Evolutionary conservation across 768 basidiomycete species (phyloP), one percentile per base, ranked within the genome.

Genomic region (Cyclocybe cylindracea): DNA sequence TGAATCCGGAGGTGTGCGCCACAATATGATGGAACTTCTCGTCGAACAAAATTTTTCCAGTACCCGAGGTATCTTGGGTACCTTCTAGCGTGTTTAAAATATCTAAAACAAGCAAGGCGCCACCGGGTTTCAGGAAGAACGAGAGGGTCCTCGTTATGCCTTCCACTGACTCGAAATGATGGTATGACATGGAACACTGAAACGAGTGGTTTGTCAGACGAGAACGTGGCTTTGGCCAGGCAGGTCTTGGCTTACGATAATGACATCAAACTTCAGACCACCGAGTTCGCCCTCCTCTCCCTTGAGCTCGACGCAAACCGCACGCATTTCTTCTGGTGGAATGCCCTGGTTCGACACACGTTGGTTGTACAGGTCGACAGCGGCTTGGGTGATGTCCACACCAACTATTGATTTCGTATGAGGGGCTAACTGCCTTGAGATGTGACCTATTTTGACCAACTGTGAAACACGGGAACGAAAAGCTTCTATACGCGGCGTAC

Each of bases 351-450:
- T 79, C 14, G 52, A 52, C 10, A 82, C 82, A 16, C 74, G 71
- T 46, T 67, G 60, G 66, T 89, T 89, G 72, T 81, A 92, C 11
- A 73, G 66, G 48, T 89, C 83, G 7, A 91, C 85, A 74, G 84
- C 80, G 1, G 68, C 78, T 55, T 84, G 82, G 67, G 84, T 89
- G 61, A 91, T 86, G 61, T 92, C 91, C 11, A 88, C 82, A 8
- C 89, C 90, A 11, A 90, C 67, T 54, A 91, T 78, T 31, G 73
- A 73, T 62, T 82, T 86, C 41, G 78, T 78, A 56, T 86, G 70
- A 1, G 82, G 73, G 0, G 80, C 82, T 18, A 91, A 74, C 39
- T 78, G 76, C 55, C 81, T 76, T 2, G 89, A 85, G 11, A 89
- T 65, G 16, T 83, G 65, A 11, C 90, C 90, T 91, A 37, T 14